Evolutionary conservation across 2,329 filamentous ascomycete species (phyloP).

Genomic region (Alternaria sp.): DNA sequence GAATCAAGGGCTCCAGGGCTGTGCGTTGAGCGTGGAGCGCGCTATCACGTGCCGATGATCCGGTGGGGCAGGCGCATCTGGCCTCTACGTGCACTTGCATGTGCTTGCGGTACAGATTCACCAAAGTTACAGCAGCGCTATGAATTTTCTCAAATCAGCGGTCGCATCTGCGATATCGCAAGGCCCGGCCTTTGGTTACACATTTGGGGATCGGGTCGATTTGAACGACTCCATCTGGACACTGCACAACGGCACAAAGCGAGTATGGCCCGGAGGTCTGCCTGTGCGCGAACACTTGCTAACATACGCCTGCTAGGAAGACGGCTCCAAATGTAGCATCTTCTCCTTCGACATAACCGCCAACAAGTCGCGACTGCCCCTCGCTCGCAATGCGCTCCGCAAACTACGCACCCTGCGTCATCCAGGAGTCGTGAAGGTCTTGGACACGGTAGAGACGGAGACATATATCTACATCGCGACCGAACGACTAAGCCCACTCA

Average conservation of each 20-base stretch:
- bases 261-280: constrained; percentile 61
- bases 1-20: not conserved
- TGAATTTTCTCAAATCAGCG: constrained; percentile 98
- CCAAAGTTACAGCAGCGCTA: constrained; percentile 48
- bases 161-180: constrained; percentile 96
- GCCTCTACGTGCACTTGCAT: constrained; percentile 5
- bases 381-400: constrained; percentile 91
- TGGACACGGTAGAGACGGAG: constrained; percentile 97
- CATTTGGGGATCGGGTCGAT: constrained; percentile 90
- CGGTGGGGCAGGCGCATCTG: constrained; percentile 12
- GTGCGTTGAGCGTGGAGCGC: not conserved
- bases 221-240: constrained; percentile 94
- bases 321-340: constrained; percentile 92
- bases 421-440: constrained; percentile 89
- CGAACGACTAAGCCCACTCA: constrained; percentile 83
- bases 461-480: constrained; percentile 96
- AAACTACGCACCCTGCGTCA: constrained; percentile 93
- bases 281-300: constrained; percentile 18
- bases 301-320: constrained; percentile 67
- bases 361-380: constrained; percentile 79
- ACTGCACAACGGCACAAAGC: constrained; percentile 91
- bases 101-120: not conserved
- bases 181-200: constrained; percentile 90
- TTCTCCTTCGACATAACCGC: constrained; percentile 90
- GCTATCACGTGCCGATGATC: constrained; percentile 4